Evolutionary conservation across 2,329 filamentous ascomycete genomes (phyloP).

Genomic region (Zymoseptoria tritici): DNA sequence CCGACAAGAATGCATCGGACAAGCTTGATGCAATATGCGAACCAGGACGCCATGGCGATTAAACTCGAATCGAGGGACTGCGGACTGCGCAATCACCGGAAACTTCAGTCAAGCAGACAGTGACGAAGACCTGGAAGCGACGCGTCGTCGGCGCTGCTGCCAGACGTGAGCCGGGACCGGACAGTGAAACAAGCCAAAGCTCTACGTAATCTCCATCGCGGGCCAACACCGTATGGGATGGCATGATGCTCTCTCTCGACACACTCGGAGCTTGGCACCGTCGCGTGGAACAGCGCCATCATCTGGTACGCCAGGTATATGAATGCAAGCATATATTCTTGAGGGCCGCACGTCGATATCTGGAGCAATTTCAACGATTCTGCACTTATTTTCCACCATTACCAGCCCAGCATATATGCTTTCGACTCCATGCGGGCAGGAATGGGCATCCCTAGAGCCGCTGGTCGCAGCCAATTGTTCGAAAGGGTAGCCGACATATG

Average conservation of each 20-base stretch:
- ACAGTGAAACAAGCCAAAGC: neutral
- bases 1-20: neutral
- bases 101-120: no score
- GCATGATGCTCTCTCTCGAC: constrained; percentile 89
- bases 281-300: constrained; percentile 80
- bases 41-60: neutral
- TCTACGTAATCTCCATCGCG: constrained; percentile 30
- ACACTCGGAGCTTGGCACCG: constrained; percentile 70
- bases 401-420: neutral
- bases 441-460: no score
- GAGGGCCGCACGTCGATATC: constrained; percentile 63
- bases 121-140: no score
- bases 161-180: neutral
- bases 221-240: constrained; percentile 55
- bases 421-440: no score
- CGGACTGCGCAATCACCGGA: no score
- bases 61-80: neutral
- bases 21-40: neutral
- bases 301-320: constrained; percentile 86
- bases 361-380: no score
- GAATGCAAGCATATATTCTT: constrained; percentile 86
- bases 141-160: neutral
- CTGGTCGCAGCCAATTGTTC: neutral
- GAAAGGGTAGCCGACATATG: neutral
- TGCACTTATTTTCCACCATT: neutral